These are phyloP conservation scores for Candida gigantensis DNA, from an alignment of 1,139 yeast species.

Conservation along the genomic window DNA sequence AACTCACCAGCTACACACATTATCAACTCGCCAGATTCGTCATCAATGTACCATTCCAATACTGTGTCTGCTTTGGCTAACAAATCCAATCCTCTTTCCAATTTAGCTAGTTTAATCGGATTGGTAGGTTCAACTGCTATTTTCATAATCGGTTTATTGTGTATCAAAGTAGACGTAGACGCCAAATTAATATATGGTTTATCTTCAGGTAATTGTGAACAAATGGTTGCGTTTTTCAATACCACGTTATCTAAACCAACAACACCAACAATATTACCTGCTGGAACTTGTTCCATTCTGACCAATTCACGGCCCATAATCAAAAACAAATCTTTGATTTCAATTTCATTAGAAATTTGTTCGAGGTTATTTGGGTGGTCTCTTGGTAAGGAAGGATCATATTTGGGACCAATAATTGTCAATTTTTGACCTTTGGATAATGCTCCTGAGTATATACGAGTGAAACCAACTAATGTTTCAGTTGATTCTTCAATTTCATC, in stretches of 20 bases:
- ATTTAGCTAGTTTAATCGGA: constrained; percentile 72
- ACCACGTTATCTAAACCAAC: constrained; percentile 85
- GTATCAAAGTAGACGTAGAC: constrained; percentile 55
- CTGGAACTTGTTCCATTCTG: constrained; percentile 77
- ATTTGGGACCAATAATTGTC: constrained; percentile 82
- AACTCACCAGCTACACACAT: constrained; percentile 95
- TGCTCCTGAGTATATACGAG: constrained; percentile 87
- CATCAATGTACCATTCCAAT: constrained; percentile 81
- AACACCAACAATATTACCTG: constrained; percentile 94
- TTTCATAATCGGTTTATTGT: constrained; percentile 80
- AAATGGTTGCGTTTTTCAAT: constrained; percentile 83
- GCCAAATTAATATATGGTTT: constrained; percentile 74
- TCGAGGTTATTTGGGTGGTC: constrained; percentile 38
- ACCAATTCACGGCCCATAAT: constrained; percentile 93
- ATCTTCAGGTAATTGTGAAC: constrained; percentile 43
- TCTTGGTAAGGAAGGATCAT: constrained; percentile 68
- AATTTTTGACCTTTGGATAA: constrained; percentile 72
- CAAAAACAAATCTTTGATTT: constrained; percentile 68
- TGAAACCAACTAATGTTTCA: constrained; percentile 80
- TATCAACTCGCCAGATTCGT: constrained; percentile 84
- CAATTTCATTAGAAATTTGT: constrained; percentile 49
- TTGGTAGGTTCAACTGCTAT: constrained; percentile 94
- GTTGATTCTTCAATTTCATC: constrained; percentile 45
- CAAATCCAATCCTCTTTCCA: constrained; percentile 76
- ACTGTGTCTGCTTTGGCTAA: constrained; percentile 92